Conservation (phyloP, 1,284 basidiomycete genomes). For the Boletus calvinii region DNA sequence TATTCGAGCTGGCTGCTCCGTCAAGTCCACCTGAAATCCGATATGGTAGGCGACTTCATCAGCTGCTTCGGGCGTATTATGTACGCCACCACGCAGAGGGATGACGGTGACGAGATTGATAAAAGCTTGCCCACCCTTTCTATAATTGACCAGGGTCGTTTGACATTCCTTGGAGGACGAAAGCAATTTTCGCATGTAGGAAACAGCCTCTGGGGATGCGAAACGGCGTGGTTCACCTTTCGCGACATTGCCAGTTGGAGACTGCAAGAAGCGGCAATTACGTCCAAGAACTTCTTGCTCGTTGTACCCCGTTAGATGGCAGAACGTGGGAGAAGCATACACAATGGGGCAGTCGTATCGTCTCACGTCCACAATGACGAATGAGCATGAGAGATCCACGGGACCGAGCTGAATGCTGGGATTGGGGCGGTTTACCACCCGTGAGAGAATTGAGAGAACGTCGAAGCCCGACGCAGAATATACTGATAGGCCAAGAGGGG, state of each 20-base stretch:
- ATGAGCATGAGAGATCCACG: conserved; percentile 88
- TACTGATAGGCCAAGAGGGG: conserved; percentile 44
- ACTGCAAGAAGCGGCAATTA: conserved; percentile 87
- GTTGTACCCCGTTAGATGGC: conserved; percentile 79
- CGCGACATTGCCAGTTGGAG: conserved; percentile 65
- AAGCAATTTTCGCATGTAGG: conserved; percentile 65
- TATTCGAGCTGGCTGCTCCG: conserved; percentile 83
- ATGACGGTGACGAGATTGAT: conserved; percentile 86
- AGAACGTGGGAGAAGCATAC: conserved; percentile 83
- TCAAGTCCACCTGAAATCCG: conserved; percentile 91
- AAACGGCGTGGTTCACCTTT: conserved; percentile 67
- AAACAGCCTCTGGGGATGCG: conserved; percentile 70
- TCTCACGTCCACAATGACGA: conserved; percentile 83
- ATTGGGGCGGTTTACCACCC: conserved; percentile 73
- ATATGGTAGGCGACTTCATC: conserved; percentile 80
- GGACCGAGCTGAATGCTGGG: conserved; percentile 83
- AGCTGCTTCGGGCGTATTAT: conserved; percentile 45
- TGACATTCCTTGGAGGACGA: conserved; percentile 86
- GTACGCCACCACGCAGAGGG: conserved; percentile 69
- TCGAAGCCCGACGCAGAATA: conserved; percentile 93
- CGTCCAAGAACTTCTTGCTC: conserved; percentile 80
- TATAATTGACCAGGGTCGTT: conserved; percentile 84
- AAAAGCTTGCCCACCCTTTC: conserved; percentile 81
- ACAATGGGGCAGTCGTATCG: conserved; percentile 83
- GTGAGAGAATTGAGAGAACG: conserved; percentile 76